These are phyloP conservation scores for Sporisorium graminicola DNA, from an alignment of 1,284 basidiomycete species.

Conservation along the genomic window DNA sequence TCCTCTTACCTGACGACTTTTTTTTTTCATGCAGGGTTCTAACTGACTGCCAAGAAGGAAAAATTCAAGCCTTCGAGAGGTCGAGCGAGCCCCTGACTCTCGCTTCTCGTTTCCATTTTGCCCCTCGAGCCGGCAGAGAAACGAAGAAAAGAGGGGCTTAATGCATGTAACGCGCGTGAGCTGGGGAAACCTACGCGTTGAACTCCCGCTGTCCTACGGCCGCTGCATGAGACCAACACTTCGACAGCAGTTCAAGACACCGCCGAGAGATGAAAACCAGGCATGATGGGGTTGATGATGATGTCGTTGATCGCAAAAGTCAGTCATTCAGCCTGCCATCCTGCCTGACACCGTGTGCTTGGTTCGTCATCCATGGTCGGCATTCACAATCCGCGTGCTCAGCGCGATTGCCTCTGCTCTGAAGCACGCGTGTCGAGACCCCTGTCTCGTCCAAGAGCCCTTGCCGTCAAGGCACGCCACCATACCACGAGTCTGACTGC, in stretches of 20 bases:
- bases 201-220: too few species aligned
- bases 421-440: too few species aligned
- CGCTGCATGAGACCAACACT: conserved; percentile 39
- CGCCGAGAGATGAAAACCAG: not conserved
- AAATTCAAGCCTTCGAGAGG: not conserved
- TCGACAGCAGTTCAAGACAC: conserved; percentile 12
- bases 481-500: not conserved
- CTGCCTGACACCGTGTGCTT: too few species aligned
- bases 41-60: not conserved
- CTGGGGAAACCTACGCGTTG: not conserved
- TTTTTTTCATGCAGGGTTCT: conserved; percentile 10
- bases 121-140: not conserved
- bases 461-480: not conserved
- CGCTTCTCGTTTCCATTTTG: not conserved
- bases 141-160: conserved; percentile 22
- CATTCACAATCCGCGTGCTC: not conserved
- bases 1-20: too few species aligned
- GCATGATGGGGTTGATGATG: not conserved
- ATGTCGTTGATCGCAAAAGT: too few species aligned
- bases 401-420: too few species aligned
- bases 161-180: conserved; percentile 23
- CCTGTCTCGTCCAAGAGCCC: too few species aligned
- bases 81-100: conserved; percentile 24
- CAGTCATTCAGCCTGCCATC: too few species aligned
- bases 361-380: not conserved